These are phyloP conservation scores for Physcomitrellopsis africana DNA, from an alignment of 225 moss, liverwort and hornwort genomes.

Conservation along the genomic window DNA sequence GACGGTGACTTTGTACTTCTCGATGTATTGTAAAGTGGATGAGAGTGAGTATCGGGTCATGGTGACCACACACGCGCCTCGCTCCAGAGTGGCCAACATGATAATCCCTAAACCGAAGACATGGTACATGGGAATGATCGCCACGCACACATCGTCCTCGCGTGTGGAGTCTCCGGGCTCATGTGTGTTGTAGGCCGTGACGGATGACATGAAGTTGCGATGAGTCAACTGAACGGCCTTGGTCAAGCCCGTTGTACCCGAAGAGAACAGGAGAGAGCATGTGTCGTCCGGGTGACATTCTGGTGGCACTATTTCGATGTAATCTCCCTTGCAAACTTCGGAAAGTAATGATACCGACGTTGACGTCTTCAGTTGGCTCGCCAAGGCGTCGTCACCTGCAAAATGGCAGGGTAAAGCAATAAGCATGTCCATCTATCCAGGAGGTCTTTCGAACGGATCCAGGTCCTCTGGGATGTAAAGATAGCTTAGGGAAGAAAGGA, in stretches of 20 bases:
- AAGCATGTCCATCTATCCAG: too few species aligned
- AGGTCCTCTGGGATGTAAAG: too few species aligned
- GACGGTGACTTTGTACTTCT: constrained; percentile 37
- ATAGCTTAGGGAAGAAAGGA: too few species aligned
- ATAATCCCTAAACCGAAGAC: constrained; percentile 56
- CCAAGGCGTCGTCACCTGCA: constrained; percentile 32
- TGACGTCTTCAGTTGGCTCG: not conserved
- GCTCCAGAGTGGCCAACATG: constrained; percentile 40
- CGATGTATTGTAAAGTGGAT: constrained; percentile 35
- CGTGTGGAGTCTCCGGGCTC: constrained; percentile 45
- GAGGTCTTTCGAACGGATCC: too few species aligned
- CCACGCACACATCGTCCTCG: constrained; percentile 51
- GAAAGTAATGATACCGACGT: constrained; percentile 28
- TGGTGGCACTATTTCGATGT: not conserved
- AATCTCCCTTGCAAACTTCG: constrained; percentile 30
- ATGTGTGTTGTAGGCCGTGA: constrained; percentile 47
- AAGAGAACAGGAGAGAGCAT: constrained; percentile 55
- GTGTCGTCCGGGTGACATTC: constrained; percentile 41
- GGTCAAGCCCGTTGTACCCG: constrained; percentile 51
- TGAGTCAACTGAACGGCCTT: constrained; percentile 53
- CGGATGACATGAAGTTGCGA: constrained; percentile 47
- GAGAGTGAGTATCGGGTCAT: constrained; percentile 46
- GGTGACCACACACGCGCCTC: constrained; percentile 55
- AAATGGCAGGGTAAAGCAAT: too few species aligned
- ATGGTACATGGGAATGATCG: constrained; percentile 51